These are phyloP conservation scores for Cutaneotrichosporon cavernicola DNA, from an alignment of 1,284 basidiomycete genomes.

Conservation along the genomic window DNA sequence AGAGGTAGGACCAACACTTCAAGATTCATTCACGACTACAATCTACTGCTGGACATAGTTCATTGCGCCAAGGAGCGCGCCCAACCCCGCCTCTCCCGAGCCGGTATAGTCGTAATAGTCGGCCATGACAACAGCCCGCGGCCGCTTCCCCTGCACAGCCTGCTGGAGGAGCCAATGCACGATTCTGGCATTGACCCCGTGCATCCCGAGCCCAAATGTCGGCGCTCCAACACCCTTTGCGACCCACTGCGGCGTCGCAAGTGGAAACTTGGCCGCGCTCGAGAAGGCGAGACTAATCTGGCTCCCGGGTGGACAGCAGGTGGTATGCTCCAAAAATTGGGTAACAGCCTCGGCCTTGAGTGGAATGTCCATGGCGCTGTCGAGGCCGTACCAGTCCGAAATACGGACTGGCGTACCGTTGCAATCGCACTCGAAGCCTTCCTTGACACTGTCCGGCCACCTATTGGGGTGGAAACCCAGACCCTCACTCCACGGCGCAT, in stretches of 20 bases:
- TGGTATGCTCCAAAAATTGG: conserved; percentile 27
- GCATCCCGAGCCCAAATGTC: conserved; percentile 66
- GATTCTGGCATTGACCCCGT: conserved; percentile 75
- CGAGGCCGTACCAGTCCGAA: conserved; percentile 81
- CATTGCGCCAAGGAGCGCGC: conserved; percentile 15
- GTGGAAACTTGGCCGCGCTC: conserved; percentile 75
- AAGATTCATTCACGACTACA: background rate
- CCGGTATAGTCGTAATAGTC: conserved; percentile 45
- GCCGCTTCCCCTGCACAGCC: conserved; percentile 25
- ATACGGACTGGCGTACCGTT: conserved; percentile 62
- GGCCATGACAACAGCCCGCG: conserved; percentile 37
- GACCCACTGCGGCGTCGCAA: conserved; percentile 69
- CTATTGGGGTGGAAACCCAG: conserved; percentile 75
- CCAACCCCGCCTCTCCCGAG: conserved; percentile 18
- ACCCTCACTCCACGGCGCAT: conserved; percentile 44
- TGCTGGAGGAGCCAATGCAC: conserved; percentile 65
- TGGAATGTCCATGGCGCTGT: conserved; percentile 70
- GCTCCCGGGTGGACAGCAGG: conserved; percentile 39
- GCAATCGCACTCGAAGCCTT: conserved; percentile 69
- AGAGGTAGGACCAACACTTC: too few species aligned
- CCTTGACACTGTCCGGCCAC: conserved; percentile 74
- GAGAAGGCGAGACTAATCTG: conserved; percentile 68
- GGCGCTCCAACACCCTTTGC: conserved; percentile 81
- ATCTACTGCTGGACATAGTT: conserved; percentile 14
- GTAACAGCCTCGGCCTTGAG: conserved; percentile 65